Percentiles rank a stretch among this genome's conserved stretches.
Evolutionary conservation across 345 rosid genomes (phyloP).

Genomic region (Populus ilicifolia): DNA sequence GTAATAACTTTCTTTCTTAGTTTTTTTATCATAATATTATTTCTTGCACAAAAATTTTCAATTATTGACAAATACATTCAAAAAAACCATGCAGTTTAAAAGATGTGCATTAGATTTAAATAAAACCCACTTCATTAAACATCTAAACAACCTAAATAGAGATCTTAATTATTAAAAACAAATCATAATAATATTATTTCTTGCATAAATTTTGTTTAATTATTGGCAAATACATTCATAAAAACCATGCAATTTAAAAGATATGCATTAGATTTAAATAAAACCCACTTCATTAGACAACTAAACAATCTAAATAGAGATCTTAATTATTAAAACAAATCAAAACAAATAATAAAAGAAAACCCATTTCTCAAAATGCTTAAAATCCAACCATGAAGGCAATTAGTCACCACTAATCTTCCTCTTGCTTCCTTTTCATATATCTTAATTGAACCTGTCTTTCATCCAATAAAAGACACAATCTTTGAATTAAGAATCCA

Average conservation of each 20-base stretch:
- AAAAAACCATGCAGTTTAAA: neutral
- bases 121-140: neutral
- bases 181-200: neutral
- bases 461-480: neutral
- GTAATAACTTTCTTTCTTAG: neutral
- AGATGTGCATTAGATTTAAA: neutral
- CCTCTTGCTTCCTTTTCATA: neutral
- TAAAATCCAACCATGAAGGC: neutral
- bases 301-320: neutral
- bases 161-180: no score
- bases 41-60: neutral
- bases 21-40: neutral
- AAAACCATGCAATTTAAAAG: neutral
- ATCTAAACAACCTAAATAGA: neutral
- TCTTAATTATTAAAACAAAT: no score
- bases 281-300: neutral
- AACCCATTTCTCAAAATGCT: neutral
- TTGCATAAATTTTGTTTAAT: neutral
- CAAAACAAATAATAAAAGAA: neutral
- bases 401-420: neutral
- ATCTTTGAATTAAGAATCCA: neutral
- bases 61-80: neutral
- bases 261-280: neutral
- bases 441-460: neutral
- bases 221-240: neutral